Evolutionary conservation across 2,329 filamentous ascomycete genomes (phyloP), one percentile per base, ranked within the genome.

Genomic region (Neofusicoccum sp.): DNA sequence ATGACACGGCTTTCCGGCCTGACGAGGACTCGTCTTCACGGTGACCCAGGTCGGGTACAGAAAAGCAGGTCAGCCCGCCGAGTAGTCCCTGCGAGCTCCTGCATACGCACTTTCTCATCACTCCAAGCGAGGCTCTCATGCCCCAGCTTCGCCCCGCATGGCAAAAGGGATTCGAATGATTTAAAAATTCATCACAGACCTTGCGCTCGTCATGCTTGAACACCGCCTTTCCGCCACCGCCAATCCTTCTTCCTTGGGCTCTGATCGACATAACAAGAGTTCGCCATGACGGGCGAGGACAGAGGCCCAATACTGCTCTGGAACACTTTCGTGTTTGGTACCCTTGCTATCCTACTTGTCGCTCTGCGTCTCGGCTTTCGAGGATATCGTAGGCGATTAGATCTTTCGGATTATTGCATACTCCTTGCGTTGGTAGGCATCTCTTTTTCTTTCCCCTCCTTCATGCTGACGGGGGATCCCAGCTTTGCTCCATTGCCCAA

Each of bases 351-450:
- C 12, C 28, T 56, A 56, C 52, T 56, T 39, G 52, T 56, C 37
- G 52, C 37, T 9, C 37, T 56, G 39, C 52, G 52, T 6, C 29
- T 56, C 44, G 52, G 52, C 37, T 56, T 56, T 56, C 52, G 52
- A 56, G 52, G 52, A 16, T 56, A 56, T 56, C 52, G 52, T 29
- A 56, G 39, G 37, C 52, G 52, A 28, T 56, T 56, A n/a, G 52
- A 56, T 43, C 29, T 44, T 33, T 56, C 52, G 28, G 52, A 56
- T 14, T 56, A 56, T 5, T 56, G 52, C 9, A 56, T 56, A 8
- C 29, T 56, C 28, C 31, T 44, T 44, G 52, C 52, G 7, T 16
- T 56, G 37, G 52, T 56, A 34, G 29, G 37, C 37, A 16, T 12
- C 39, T n/a, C 14, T 4, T 28, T n/a, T 8, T 12, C n/a, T 37